Evolutionary conservation across 768 basidiomycete species (phyloP).

Genomic region (Mycena chlorophos): DNA sequence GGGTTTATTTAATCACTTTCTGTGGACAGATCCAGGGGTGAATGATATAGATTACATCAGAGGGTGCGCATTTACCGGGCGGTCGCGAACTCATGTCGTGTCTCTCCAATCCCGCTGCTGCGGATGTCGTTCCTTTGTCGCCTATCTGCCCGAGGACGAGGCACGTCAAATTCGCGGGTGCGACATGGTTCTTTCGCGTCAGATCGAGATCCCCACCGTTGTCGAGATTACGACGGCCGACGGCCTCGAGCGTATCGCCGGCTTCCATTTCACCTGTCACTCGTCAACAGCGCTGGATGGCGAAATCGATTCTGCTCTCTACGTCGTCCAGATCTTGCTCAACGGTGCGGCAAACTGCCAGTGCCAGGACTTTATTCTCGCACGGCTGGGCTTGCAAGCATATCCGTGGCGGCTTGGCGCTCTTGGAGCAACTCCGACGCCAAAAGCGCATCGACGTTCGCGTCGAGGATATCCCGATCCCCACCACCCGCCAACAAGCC

Average conservation of each 20-base stretch:
- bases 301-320: not conserved
- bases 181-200: not conserved
- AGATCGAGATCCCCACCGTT: not conserved
- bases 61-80: no score
- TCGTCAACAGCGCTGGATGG: not conserved
- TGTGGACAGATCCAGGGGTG: not conserved
- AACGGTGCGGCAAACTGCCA: not conserved
- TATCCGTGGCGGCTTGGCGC: not conserved
- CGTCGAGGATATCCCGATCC: not conserved
- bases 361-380: not conserved
- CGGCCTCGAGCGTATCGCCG: not conserved
- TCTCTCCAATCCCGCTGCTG: no score
- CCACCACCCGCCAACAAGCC: not conserved
- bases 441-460: not conserved
- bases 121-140: not conserved
- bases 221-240: not conserved
- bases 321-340: not conserved
- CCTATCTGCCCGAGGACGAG: not conserved
- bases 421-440: not conserved
- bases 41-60: not conserved
- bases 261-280: not conserved
- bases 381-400: not conserved
- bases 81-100: no score
- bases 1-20: not conserved
- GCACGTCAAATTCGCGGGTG: not conserved